Conservation (phyloP, 495 filamentous ascomycete genomes). For the Penicillium dipodomyicola region DNA sequence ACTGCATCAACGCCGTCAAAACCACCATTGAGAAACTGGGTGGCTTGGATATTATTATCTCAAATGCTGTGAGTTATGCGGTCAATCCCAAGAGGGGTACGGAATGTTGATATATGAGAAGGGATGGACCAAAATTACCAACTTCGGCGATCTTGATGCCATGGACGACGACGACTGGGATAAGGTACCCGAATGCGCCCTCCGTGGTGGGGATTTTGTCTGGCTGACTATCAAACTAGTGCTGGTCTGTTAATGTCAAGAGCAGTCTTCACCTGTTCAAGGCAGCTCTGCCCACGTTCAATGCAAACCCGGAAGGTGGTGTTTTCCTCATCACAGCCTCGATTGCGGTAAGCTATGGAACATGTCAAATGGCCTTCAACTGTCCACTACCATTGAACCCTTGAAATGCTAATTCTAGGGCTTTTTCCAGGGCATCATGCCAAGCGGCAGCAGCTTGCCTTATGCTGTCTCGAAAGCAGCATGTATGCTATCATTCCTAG, state of each 20-base stretch:
- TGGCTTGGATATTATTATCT: conserved; percentile 67
- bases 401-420: background rate
- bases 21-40: conserved; percentile 58
- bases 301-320: conserved; percentile 66
- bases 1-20: conserved; percentile 53
- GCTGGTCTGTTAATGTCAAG: conserved; percentile 70
- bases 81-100: background rate
- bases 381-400: background rate
- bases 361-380: background rate
- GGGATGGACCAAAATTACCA: conserved; percentile 66
- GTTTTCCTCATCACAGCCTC: conserved; percentile 67
- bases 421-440: conserved; percentile 38
- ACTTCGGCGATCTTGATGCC: conserved; percentile 61
- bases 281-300: conserved; percentile 62
- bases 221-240: conserved; percentile 38
- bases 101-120: conserved; percentile 22
- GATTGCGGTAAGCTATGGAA: conserved; percentile 46
- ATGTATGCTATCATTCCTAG: conserved; percentile 25
- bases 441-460: conserved; percentile 58
- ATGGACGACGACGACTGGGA: conserved; percentile 69
- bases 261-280: conserved; percentile 60
- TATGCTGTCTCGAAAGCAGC: conserved; percentile 69
- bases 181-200: conserved; percentile 41
- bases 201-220: background rate
- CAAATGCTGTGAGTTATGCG: conserved; percentile 60